These are phyloP conservation scores for Draba incana DNA, from an alignment of 345 rosid genomes.

Conservation along the genomic window DNA sequence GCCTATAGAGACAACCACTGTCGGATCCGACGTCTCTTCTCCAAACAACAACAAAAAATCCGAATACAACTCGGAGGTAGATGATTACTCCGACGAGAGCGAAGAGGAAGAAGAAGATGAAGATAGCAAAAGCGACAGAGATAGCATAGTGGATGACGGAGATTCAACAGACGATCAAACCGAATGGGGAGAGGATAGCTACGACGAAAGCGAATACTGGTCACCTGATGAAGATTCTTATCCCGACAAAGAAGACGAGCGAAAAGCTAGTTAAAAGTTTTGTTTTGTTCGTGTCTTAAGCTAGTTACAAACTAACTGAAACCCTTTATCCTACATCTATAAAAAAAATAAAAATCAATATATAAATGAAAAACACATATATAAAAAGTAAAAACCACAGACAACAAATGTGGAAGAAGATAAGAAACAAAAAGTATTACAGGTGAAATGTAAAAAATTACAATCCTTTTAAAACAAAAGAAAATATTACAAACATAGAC, in stretches of 20 bases:
- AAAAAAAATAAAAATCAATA: not conserved
- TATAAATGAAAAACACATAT: no score
- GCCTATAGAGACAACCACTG: not conserved
- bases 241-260: no score
- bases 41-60: not conserved
- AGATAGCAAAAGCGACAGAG: no score
- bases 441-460: not conserved
- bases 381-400: no score
- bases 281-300: not conserved
- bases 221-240: constrained; percentile 5
- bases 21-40: not conserved
- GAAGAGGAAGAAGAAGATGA: no score
- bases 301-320: no score
- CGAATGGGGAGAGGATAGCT: not conserved
- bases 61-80: not conserved
- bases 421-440: no score
- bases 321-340: no score
- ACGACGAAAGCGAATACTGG: not conserved
- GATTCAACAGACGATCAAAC: not conserved
- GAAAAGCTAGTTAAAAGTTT: not conserved
- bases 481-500: no score
- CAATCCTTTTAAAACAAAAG: no score
- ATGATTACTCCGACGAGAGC: not conserved
- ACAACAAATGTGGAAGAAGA: no score
- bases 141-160: not conserved